Evolutionary conservation across 129 eudicot species (phyloP), one percentile per base, ranked within the genome.

Genomic region (Flaveria linearis): DNA sequence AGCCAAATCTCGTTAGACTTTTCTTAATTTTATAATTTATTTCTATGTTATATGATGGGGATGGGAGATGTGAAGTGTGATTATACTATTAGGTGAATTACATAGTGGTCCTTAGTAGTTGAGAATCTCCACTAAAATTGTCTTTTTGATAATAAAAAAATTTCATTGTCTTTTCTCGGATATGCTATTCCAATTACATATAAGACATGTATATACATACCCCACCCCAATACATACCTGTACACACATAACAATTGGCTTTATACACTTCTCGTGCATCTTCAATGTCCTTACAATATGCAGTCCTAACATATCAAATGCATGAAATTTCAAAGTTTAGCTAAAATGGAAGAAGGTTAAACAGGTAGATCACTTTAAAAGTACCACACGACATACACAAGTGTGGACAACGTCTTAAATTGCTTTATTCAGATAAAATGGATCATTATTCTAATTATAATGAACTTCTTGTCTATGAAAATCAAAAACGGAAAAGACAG

Each of bases 101-200:
- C 61, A 69, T 4, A 69, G 70, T 78, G 76, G 76, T 69, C 82
- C 26, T 6, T 7, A 69, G 76, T 58, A 68, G 47, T 78, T 78
- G 71, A 78, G 61, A 58, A 17, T 57, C 42, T 78, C 36, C 69
- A 69, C 62, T 30, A 63, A 62, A 63, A 5, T 63, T 63, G 46
- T 26, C 12, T 30, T 63, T 28, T 14, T 6, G 1, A 63, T 14
- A 63, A 63, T 15, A 14, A 30, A 42, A 61, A 61, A 25, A 61
- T 25, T 61, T 61, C 42, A 26, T 26, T 26, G 13, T 63, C n/a
- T 10, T 28, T 26, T 28, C 39, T 61, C 17, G 5, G 18, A 28
- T 63, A 28, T 63, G 43, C 69, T 30, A 30, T 45, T 63, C 46
- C 20, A 63, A 46, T 14, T 63, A 28, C 69, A 63, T 16, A 23